Conservation (phyloP, 1,284 basidiomycete genomes). For the Amylostereum chailletii region DNA sequence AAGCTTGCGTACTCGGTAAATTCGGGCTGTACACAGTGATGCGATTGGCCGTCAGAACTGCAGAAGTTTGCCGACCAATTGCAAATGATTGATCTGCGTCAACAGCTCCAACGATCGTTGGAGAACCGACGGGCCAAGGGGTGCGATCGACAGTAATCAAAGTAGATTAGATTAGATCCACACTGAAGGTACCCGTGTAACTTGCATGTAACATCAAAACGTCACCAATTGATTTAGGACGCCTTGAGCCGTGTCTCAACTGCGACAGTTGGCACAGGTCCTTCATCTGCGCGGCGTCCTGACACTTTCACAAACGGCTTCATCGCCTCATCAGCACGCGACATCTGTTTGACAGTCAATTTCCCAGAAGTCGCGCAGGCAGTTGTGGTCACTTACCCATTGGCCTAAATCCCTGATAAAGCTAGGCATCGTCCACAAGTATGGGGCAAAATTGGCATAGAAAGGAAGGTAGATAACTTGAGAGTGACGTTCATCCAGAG, state of each 20-base stretch:
- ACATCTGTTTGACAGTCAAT: neutral
- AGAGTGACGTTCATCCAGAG: conserved; percentile 72
- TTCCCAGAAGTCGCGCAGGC: too few species aligned
- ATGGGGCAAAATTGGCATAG: conserved; percentile 53
- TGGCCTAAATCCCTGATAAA: conserved; percentile 64
- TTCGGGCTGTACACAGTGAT: too few species aligned
- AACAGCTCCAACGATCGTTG: too few species aligned
- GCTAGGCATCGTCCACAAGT: conserved; percentile 53
- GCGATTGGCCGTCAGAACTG: too few species aligned
- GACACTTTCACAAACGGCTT: conserved; percentile 11
- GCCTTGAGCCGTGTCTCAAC: neutral
- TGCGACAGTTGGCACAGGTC: neutral
- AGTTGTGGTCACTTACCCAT: conserved; percentile 40
- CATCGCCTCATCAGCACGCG: conserved; percentile 13
- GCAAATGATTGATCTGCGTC: too few species aligned
- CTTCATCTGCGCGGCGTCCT: conserved; percentile 12
- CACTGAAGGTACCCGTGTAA: too few species aligned
- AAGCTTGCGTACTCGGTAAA: too few species aligned
- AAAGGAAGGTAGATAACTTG: conserved; percentile 67
- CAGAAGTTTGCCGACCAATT: too few species aligned
- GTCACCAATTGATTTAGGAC: neutral
- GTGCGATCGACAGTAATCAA: too few species aligned
- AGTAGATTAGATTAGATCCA: too few species aligned
- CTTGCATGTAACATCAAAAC: too few species aligned
- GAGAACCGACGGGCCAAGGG: too few species aligned